phyloP scores from a whole-genome alignment of 208 protist species.

The Leptomonas pyrrhocoris region DNA sequence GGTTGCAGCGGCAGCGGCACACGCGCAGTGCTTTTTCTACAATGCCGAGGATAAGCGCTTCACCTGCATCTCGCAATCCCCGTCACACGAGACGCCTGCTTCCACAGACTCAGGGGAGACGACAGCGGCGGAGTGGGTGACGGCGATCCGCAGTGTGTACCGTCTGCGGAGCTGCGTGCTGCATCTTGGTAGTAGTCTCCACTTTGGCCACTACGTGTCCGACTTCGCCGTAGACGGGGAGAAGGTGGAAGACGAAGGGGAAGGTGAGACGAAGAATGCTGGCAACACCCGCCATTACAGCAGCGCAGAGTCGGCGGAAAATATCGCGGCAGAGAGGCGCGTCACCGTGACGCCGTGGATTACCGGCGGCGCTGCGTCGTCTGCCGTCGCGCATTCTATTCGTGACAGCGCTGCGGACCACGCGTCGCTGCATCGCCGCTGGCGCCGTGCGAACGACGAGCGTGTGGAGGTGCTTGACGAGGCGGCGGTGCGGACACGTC shows the following conservation, averaged over 20 bases:
- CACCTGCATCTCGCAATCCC: neutral
- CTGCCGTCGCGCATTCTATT: neutral
- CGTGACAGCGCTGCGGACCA: neutral
- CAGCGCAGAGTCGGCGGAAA: neutral
- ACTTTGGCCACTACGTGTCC: slow-evolving; percentile 73
- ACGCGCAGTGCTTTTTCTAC: slow-evolving; percentile 24
- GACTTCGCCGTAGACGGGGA: slow-evolving; percentile 48
- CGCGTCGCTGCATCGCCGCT: slow-evolving; percentile 9
- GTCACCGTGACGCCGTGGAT: too few relatives aligned
- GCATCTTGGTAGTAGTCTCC: slow-evolving; percentile 52
- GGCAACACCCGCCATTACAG: neutral
- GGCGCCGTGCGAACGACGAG: slow-evolving; percentile 61
- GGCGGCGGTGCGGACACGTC: slow-evolving; percentile 18
- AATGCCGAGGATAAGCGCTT: slow-evolving; percentile 34
- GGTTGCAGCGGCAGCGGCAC: neutral
- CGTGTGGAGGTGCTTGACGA: slow-evolving; percentile 31
- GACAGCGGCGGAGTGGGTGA: slow-evolving; percentile 7
- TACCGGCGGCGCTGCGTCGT: neutral
- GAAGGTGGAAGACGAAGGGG: neutral
- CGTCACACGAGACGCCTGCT: slow-evolving; percentile 6
- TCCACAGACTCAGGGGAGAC: neutral
- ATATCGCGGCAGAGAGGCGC: neutral
- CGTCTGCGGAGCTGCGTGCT: slow-evolving; percentile 48
- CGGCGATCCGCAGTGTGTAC: slow-evolving; percentile 47
- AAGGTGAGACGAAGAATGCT: neutral